Evolutionary conservation across 2,329 filamentous ascomycete species (phyloP).

Genomic region (Didymella keratinophila): DNA sequence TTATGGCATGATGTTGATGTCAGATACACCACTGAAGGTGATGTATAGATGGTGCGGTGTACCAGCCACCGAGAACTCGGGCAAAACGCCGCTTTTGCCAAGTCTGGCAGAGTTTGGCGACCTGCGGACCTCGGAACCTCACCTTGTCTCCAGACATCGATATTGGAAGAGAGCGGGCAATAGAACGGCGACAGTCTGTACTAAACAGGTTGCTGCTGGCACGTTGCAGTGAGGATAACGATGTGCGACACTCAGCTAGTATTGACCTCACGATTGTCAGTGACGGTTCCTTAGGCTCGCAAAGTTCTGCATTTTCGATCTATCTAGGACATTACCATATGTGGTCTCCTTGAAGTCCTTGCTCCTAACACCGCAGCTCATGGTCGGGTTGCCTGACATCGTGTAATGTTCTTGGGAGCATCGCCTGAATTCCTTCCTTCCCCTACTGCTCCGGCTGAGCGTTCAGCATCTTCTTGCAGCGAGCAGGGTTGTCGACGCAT

Average conservation of each 20-base stretch:
- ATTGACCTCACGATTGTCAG: neutral
- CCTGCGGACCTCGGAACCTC: too few relatives aligned
- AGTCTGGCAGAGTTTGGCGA: too few relatives aligned
- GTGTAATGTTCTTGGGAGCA: neutral
- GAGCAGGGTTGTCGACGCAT: conserved; percentile 8
- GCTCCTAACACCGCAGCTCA: neutral
- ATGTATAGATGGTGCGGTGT: too few relatives aligned
- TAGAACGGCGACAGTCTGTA: too few relatives aligned
- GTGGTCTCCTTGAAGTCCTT: neutral
- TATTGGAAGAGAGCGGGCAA: too few relatives aligned
- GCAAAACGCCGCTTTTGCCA: too few relatives aligned
- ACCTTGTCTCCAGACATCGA: too few relatives aligned
- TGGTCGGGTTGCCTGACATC: neutral
- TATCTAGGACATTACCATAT: neutral
- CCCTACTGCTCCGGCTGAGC: neutral
- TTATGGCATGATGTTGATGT: too few relatives aligned
- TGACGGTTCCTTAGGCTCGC: neutral
- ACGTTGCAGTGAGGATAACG: too few relatives aligned
- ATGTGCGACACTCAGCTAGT: neutral
- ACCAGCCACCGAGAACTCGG: too few relatives aligned
- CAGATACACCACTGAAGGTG: too few relatives aligned
- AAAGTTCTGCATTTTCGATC: neutral
- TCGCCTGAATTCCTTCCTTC: neutral
- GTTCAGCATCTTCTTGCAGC: conserved; percentile 2
- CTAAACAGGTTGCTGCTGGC: too few relatives aligned